Evolutionary conservation across 176 grass and related monocot species (phyloP), one percentile per base, ranked within the genome.

Genomic region (Zea luxurians): DNA sequence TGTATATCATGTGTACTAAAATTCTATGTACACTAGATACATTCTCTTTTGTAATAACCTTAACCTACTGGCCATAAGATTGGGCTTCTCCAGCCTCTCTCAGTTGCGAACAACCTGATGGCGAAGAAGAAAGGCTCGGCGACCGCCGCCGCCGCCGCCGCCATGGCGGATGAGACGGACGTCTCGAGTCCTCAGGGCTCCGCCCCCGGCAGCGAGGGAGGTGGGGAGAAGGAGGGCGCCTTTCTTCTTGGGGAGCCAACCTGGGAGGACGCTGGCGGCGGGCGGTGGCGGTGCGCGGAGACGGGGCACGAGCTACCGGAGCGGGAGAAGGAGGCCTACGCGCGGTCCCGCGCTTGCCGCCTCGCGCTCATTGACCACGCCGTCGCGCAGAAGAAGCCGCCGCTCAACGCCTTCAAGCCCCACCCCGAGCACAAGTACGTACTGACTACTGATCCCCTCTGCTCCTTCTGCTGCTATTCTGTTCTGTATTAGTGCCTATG

Each of bases 261-360:
- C 18, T 98, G 93, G 91, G 71, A 84, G 60, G 83, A 98, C 46
- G 71, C 87, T 61, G 92, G 88, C 7, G 72, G 64, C 54, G 92
- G 90, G 27, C 78, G 96, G 55, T 90, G 82, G 83, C 90, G 88
- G 21, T 98, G 96, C 83, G 61, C 68, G 40, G 92, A 95, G 83
- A 94, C 87, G 15, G 96, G 96, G 10, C 96, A 98, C 67, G 92
- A 98, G 78, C 68, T 98, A 81, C 89, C 83, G 36, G 88, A 89
- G 75, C 89, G 85, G 74, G 96, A 98, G 72, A 92, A 89, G 88
- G 91, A 84, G 11, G 40, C 81, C 18, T 98, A 98, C 83, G 83
- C 80, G 60, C 79, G 84, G 43, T 87, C 85, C 80, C 80, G 86
- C 69, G 86, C 89, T 60, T 98, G 92, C 77, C 85, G 96, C 71